Evolutionary conservation across 257 asterid genomes (phyloP).

Genomic region (Nicotiana undulata): DNA sequence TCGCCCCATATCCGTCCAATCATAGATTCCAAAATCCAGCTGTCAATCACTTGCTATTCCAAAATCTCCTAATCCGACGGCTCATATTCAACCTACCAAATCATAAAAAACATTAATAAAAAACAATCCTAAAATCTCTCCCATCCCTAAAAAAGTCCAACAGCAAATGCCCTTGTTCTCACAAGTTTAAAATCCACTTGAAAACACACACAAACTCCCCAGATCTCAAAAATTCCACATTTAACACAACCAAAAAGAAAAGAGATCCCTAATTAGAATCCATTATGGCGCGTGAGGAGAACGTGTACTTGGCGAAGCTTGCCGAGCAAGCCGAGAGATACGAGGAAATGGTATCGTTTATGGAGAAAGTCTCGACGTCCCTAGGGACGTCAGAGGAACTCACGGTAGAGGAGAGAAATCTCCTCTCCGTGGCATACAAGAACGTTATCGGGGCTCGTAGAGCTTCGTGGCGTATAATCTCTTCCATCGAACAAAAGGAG

Average conservation of each 20-base stretch:
- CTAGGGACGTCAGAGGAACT: constrained; percentile 14
- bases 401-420: constrained; percentile 22
- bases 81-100: background rate
- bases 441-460: constrained; percentile 29
- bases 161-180: background rate
- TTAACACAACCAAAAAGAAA: background rate
- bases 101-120: background rate
- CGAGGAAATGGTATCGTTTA: constrained; percentile 28
- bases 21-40: background rate
- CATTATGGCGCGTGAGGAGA: constrained; percentile 35
- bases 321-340: constrained; percentile 29
- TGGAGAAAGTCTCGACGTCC: constrained; percentile 23
- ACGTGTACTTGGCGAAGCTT: constrained; percentile 25
- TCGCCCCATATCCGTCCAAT: background rate
- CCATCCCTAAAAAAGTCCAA: background rate
- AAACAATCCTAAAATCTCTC: background rate
- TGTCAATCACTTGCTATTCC: background rate
- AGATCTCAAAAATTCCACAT: background rate
- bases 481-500: constrained; percentile 26
- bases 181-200: background rate
- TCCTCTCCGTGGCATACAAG: constrained; percentile 24
- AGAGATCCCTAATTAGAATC: constrained; percentile 15
- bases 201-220: background rate
- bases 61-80: background rate
- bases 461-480: constrained; percentile 26